Base-by-base conservation (phyloP, 768 basidiomycete genomes). In the Pleurotus ostreatus region DNA sequence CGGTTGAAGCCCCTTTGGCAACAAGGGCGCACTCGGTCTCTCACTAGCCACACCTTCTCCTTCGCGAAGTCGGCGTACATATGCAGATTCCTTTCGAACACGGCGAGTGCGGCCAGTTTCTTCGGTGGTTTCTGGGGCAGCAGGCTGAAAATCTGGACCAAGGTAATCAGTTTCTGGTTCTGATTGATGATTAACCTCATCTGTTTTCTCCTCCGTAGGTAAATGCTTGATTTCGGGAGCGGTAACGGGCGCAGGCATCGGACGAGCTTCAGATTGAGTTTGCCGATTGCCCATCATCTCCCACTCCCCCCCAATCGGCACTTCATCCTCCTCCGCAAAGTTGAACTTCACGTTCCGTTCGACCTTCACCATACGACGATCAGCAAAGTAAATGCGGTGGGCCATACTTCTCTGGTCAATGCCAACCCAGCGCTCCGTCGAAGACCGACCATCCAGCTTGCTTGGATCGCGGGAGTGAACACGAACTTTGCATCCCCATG, bases 351-450 rank as follows among this genome's bases (percentile, higher is more conserved):
- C 56, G 47, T 65, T 68, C 2, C 63, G 57, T 45, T 73, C 65
- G 20, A 68, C 61, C 2, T 61, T 58, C 2, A 73, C 55, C 1
- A 60, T 41, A 2, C 55, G 60, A 15, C 59, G 66, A 15, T 61
- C 56, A 0, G 66, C 65, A 70, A 69, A 77, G 55, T 74, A 76
- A 12, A 76, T 61, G 3, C 65, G 53, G 39, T 68, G 65, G 0
- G 63, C 74, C 9, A 68, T 67, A 23, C 65, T 68, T 22, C 65
- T 55, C 3, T 63, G 57, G 48, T 71, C 67, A 55, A 68, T 62
- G n/a, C 77, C 75, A 3, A 78, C 48, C 67, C 70, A 78, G 3
- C 61, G 46, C 11, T 66, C 73, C 48, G 66, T 62, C 25, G 60
- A 45, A 4, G 61, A 65, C 2, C 62, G 47, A 5, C 61, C 60